phyloP scores from a whole-genome alignment of 192 early-diverging fungal species.

The Coemansia sp. region DNA sequence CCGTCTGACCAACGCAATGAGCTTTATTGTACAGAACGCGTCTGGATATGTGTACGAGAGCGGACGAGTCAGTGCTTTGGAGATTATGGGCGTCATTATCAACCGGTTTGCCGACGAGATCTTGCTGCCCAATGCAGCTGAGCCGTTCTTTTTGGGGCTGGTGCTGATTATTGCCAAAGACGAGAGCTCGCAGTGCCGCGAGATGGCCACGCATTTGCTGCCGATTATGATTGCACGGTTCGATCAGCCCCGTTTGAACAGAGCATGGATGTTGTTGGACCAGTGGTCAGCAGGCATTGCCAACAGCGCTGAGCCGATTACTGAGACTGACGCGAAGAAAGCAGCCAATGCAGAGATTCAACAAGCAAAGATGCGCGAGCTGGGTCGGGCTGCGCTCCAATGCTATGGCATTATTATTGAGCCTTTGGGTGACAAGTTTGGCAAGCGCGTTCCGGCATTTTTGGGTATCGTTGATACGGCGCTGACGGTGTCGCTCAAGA shows the following conservation, averaged over 20 bases:
- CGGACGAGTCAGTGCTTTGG: constrained; percentile 88
- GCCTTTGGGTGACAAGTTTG: constrained; percentile 65
- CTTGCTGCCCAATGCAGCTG: constrained; percentile 68
- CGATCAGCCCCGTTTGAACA: constrained; percentile 60
- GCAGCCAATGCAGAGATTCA: constrained; percentile 6
- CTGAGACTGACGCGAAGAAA: not conserved
- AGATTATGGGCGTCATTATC: constrained; percentile 79
- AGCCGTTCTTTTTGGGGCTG: constrained; percentile 83
- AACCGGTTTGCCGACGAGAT: constrained; percentile 76
- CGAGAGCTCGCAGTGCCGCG: constrained; percentile 87
- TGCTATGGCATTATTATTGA: constrained; percentile 84
- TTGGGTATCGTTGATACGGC: constrained; percentile 56
- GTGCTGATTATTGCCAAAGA: constrained; percentile 87
- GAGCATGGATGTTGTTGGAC: constrained; percentile 66
- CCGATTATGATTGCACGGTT: constrained; percentile 65
- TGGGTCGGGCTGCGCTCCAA: constrained; percentile 81
- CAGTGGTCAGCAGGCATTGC: constrained; percentile 68
- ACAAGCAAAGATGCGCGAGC: constrained; percentile 51
- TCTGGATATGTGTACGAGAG: constrained; percentile 83
- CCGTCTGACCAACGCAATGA: constrained; percentile 80
- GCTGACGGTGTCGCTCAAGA: constrained; percentile 45
- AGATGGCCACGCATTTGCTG: constrained; percentile 79
- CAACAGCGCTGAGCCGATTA: constrained; percentile 1
- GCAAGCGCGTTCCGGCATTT: constrained; percentile 55
- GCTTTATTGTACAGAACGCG: constrained; percentile 86